Base-by-base conservation (phyloP, 805 yeast species). In the Saccharomycopsis olivae region DNA sequence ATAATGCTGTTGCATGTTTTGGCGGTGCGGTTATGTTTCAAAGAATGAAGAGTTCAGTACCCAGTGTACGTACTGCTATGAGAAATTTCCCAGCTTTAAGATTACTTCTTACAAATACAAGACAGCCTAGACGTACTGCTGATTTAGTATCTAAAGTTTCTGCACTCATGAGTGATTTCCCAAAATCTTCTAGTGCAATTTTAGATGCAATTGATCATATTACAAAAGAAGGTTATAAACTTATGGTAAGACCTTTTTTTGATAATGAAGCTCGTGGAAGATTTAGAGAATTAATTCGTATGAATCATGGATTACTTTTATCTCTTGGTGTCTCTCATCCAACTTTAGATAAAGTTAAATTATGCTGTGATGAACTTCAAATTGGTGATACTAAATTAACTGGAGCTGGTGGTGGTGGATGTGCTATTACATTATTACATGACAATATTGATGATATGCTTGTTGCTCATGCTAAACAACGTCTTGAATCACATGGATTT, bases 341-440 rank as follows among this genome's bases (percentile, higher is more conserved):
- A 6, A 68, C 80, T n/a, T 65, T 92, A 43, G 98, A 92, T 55
- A 64, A 67, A 37, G 74, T 89, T 21, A 79, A 76, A 52, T 60
- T 72, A 16, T 62, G 74, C n/a, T 70, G 85, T 18, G 88, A 82
- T 53, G 68, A 66, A 37, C 51, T 73, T 41, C 55, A 64, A 3
- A 58, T 92, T 14, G 98, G 98, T 5, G 76, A 81, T 43, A 89
- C 98, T 0, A 92, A 92, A 57, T 69, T 92, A 40, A 92, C 98
- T 0, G 98, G 98, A 31, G 98, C 98, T 0, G 98, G 98, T 27
- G 98, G 98, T 16, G 98, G 98, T 37, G 98, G 98, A 2, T 92
- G 98, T 65, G 95, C 97, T 9, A 80, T 92, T 41, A 92, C 97
- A 0, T 60, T 92, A 29, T 65, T 88, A 13, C 49, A 51, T 14